Base-by-base conservation (phyloP, 2,329 filamentous ascomycete genomes). In the Fusarium chlamydosporum region DNA sequence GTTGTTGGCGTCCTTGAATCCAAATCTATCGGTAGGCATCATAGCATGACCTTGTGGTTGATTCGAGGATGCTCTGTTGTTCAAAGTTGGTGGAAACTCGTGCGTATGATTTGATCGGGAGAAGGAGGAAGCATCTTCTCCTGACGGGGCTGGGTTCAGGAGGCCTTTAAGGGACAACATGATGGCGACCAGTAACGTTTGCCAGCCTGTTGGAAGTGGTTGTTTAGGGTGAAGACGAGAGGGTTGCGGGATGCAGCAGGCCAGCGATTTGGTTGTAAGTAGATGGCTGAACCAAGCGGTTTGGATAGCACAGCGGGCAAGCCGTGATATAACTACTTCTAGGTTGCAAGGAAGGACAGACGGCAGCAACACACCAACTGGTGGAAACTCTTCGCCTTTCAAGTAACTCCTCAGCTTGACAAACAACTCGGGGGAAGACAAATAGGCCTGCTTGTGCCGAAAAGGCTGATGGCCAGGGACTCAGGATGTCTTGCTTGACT, bases 101-200 rank as follows among this genome's bases (percentile, higher is more conserved):
- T 60, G 56, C 18, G 68, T 47, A 43, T 81, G 78, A 77, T 77
- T 83, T 68, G 75, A 80, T 68, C 78, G 80, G 70, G 81, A 80
- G 37, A 66, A 68, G 34, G 61, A 48, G 41, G 53, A 37, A 52
- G 78, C 75, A 77, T 82, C 72, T 55, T 78, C 75, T 67, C 80
- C 79, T 59, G 83, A 76, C 65, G 85, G 82, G 52, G 82, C 78
- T 71, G 89, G 89, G 76, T 92, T 92, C 75, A 92, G 85, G 73
- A 92, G 83, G 68, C 87, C 89, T 37, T 87, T 83, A 69, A 92
- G 83, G 47, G 89, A 88, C 64, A 90, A 78, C 89, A 92, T 92
- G 74, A 72, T 77, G 74, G 31, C 11, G 37, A 43, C 45, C 23
- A 61, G 54, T 47, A 48, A 62, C 50, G 53, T 73, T 69, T 74